Conservation (phyloP, 805 yeast species). For the Candida arabinofermentans region DNA sequence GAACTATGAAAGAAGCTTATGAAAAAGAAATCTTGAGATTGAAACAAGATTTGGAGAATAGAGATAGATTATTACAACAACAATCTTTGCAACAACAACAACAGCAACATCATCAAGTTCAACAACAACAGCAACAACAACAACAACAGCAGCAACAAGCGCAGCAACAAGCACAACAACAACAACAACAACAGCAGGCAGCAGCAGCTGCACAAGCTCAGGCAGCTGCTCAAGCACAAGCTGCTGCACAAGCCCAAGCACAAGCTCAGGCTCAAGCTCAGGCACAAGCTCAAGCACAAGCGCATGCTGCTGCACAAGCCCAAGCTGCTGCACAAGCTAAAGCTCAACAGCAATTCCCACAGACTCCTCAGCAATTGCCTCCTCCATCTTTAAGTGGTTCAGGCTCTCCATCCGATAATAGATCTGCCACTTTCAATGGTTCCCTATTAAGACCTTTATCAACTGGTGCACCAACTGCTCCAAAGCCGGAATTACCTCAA, state of each 20-base stretch:
- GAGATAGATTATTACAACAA: slow-evolving; percentile 57
- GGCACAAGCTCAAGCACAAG: slow-evolving; percentile 29
- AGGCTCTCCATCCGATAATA: slow-evolving; percentile 22
- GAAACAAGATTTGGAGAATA: slow-evolving; percentile 78
- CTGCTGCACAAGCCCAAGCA: slow-evolving; percentile 36
- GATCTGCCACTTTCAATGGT: slow-evolving; percentile 17
- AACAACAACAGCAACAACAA: slow-evolving; percentile 29
- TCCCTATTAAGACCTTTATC: slow-evolving; percentile 13
- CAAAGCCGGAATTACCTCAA: slow-evolving; percentile 26
- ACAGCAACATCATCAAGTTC: slow-evolving; percentile 39
- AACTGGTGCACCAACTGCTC: slow-evolving; percentile 27
- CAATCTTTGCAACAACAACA: slow-evolving; percentile 39
- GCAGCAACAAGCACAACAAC: slow-evolving; percentile 43
- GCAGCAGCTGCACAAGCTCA: slow-evolving; percentile 40
- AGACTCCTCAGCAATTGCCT: slow-evolving; percentile 32
- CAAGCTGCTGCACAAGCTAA: slow-evolving; percentile 32
- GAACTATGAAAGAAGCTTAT: slow-evolving; percentile 92
- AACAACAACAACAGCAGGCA: slow-evolving; percentile 60
- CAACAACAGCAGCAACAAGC: slow-evolving; percentile 32
- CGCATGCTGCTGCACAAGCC: slow-evolving; percentile 33
- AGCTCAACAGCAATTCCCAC: slow-evolving; percentile 20
- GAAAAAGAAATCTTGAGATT: slow-evolving; percentile 87
- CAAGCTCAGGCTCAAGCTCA: slow-evolving; percentile 31
- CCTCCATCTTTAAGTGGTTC: slow-evolving; percentile 32
- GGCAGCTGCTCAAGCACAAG: slow-evolving; percentile 38